Conservation (phyloP, 75 land plant genomes). For the Pseudotsuga menziesii region DNA sequence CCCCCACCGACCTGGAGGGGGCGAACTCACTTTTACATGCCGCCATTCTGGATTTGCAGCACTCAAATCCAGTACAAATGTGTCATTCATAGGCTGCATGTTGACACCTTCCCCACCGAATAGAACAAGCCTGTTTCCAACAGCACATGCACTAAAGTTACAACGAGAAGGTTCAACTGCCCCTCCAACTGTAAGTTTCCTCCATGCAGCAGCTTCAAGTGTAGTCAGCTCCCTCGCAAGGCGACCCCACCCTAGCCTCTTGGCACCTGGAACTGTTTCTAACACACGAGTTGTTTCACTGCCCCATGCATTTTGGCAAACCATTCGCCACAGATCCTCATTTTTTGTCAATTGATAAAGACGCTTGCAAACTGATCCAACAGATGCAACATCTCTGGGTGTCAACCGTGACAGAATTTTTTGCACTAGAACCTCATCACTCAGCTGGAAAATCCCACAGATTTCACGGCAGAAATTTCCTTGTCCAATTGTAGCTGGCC, state of each 20-base stretch:
- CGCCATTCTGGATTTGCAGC: too few species aligned
- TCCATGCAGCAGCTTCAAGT: slow-evolving; percentile 56
- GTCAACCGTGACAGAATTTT: slow-evolving; percentile 54
- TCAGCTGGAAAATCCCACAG: slow-evolving; percentile 54
- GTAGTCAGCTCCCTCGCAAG: slow-evolving; percentile 73
- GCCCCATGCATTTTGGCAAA: slow-evolving; percentile 86
- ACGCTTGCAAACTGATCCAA: slow-evolving; percentile 65
- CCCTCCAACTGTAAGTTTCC: slow-evolving; percentile 19
- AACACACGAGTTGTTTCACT: slow-evolving; percentile 40
- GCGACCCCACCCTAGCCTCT: slow-evolving; percentile 55
- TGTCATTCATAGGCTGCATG: slow-evolving; percentile 94
- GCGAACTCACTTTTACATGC: slow-evolving; percentile 50
- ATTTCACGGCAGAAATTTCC: slow-evolving; percentile 17
- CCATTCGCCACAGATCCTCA: slow-evolving; percentile 60
- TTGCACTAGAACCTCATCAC: slow-evolving; percentile 68
- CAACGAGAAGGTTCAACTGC: slow-evolving; percentile 72
- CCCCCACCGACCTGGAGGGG: slow-evolving; percentile 92
- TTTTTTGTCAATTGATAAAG: slow-evolving; percentile 55
- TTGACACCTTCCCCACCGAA: slow-evolving; percentile 86
- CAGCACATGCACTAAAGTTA: slow-evolving; percentile 85
- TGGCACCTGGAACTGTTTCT: slow-evolving; percentile 32
- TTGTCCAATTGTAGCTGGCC: slow-evolving; percentile 13
- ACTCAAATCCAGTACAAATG: slow-evolving; percentile 80
- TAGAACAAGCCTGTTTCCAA: slow-evolving; percentile 58
- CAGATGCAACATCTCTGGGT: slow-evolving; percentile 67